Evolutionary conservation across 2,329 filamentous ascomycete species (phyloP).

Genomic region (Paraphoma sp.): DNA sequence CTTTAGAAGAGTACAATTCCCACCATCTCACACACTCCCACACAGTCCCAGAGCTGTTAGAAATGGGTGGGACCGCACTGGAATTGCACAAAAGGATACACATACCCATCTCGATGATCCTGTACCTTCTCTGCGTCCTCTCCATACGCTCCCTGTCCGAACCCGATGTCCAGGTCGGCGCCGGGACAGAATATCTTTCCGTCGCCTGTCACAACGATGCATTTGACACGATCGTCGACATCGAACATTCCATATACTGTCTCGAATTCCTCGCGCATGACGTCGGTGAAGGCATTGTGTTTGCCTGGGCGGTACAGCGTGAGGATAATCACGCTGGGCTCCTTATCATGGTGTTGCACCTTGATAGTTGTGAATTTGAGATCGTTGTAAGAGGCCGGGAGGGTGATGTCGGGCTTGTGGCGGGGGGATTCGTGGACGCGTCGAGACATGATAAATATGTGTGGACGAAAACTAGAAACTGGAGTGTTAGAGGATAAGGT

Average conservation of each 20-base stretch:
- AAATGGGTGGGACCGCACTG: too few species aligned
- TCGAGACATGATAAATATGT: conserved; percentile 11
- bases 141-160: conserved; percentile 50
- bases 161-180: conserved; percentile 62
- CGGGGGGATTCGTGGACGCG: conserved; percentile 15
- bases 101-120: conserved; percentile 63
- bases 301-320: conserved; percentile 69
- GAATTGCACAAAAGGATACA: background rate
- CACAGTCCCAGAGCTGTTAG: too few species aligned
- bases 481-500: background rate
- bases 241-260: conserved; percentile 60
- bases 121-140: conserved; percentile 48
- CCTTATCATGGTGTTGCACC: conserved; percentile 48
- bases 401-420: conserved; percentile 29
- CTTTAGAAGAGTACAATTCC: background rate
- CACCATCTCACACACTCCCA: background rate
- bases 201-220: conserved; percentile 61
- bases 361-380: conserved; percentile 51
- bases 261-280: conserved; percentile 68
- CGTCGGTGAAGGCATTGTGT: conserved; percentile 73
- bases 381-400: conserved; percentile 50
- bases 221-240: conserved; percentile 61
- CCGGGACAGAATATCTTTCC: conserved; percentile 63
- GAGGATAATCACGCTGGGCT: conserved; percentile 66
- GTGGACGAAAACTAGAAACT: background rate